Evolutionary conservation across 495 filamentous ascomycete genomes (phyloP), one percentile per base, ranked within the genome.

Genomic region (Penicillium maclennaniae): DNA sequence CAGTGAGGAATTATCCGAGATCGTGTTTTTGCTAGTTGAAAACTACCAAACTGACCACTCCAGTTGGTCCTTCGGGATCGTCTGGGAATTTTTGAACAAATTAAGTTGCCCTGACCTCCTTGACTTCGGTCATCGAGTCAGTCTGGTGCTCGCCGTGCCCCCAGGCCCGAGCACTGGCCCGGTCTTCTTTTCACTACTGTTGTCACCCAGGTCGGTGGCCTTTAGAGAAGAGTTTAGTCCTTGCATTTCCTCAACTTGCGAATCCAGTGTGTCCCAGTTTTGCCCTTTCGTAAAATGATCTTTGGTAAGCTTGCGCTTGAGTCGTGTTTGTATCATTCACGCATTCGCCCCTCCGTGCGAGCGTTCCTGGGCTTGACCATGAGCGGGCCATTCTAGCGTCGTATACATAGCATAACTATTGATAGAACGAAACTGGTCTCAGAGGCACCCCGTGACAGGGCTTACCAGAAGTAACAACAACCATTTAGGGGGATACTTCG

Each of bases 11-110:
- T 70, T 65, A 73, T 79, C 77, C 77, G 77, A 79, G 75, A 74
- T 62, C 71, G 74, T 76, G 73, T 79, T 78, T 78, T 78, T 78
- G 77, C 77, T 79, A 77, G 75, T 79, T 79, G 77, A 79, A 79
- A 79, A 79, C 77, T 79, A 78, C 69, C 68, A 72, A 70, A 63
- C 69, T 77, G 74, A 75, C 74, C 54, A 56, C 74, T 77, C 59
- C 66, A 61, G 50, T 59, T 69, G 72, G 69, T 65, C 74, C 61
- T 64, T 51, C 31, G 31, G 70, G 72, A 63, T 73, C 71, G 71
- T 59, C 52, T 64, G 66, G 74, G 74, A 77, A 77, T 77, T 77
- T 77, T 77, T 77, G 72, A 75, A 72, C 57, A 61, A 64, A 54
- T 54, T 37, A 49, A 58, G 51, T 48, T 67, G 62, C 65, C 64